These are phyloP conservation scores for Vitis amurensis DNA, from an alignment of 164 flowering plant genomes.

Conservation along the genomic window DNA sequence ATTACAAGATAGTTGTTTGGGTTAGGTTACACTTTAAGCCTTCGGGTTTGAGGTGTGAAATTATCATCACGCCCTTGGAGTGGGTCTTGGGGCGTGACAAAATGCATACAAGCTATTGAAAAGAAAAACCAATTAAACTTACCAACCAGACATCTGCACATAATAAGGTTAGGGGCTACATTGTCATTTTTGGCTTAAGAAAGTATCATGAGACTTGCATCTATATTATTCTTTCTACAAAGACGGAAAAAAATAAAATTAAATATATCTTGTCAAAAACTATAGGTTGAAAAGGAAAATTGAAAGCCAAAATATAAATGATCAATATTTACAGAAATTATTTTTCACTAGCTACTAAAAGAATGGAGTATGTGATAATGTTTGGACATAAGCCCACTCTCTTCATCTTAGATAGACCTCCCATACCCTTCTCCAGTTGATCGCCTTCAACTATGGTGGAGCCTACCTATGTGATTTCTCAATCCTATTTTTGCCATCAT, in stretches of 20 bases:
- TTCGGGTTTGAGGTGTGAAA: too few species aligned
- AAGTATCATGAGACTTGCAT: constrained; percentile 30
- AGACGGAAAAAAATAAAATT: background rate
- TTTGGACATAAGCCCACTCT: constrained; percentile 51
- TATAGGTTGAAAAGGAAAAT: constrained; percentile 4
- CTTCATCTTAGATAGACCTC: constrained; percentile 69
- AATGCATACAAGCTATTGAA: too few species aligned
- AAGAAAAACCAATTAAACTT: too few species aligned
- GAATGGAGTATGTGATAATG: constrained; percentile 73
- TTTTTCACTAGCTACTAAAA: constrained; percentile 80
- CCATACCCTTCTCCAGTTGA: constrained; percentile 71
- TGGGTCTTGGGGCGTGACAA: too few species aligned
- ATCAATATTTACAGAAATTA: constrained; percentile 26
- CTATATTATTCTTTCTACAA: constrained; percentile 69
- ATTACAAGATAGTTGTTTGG: too few species aligned
- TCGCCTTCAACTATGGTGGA: constrained; percentile 68
- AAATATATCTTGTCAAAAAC: background rate
- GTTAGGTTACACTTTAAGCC: too few species aligned
- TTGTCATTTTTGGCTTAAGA: too few species aligned
- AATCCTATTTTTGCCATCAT: background rate
- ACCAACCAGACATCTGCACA: background rate
- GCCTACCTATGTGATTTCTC: constrained; percentile 1
- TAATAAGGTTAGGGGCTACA: constrained; percentile 15
- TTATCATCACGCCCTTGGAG: too few species aligned
- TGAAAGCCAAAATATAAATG: background rate